Evolutionary conservation across 179 eudicot species (phyloP), one percentile per base, ranked within the genome.

Genomic region (Amaranthus tricolor): DNA sequence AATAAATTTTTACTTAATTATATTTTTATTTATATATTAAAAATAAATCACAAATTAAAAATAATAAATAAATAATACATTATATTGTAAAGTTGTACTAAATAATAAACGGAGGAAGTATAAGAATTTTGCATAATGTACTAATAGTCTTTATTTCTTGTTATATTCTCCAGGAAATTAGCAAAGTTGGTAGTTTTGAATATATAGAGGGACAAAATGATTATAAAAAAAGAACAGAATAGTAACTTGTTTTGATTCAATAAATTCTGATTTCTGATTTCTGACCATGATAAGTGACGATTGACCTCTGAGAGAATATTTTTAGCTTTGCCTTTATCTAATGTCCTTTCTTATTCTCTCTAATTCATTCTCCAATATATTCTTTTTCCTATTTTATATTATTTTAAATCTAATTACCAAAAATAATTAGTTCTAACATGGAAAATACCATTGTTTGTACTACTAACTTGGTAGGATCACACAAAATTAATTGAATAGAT

Each of bases 291-390:
- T 69, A 24, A 48, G 59, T 57, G 59, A 59, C 73, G 73, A 49
- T 50, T 68, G 79, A 68, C 64, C 73, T 68, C 73, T 78, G 70
- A 73, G 73, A 55, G 78, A 74, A 74, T 79, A 79, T 56, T 50
- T 20, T 12, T 67, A 47, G 69, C 62, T 73, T 72, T 59, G 45
- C 24, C 77, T 50, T 69, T 74, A 56, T 68, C 20, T 5, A 20
- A 19, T 31, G 66, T 73, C 68, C 77, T 60, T 73, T 44, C 62
- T 51, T 61, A 62, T 62, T 16, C 24, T 19, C 43, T 71, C 64
- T 45, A 52, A 62, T 70, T 56, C 71, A 77, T 49, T 54, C 70
- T 71, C 70, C 71, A 70, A 76, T 51, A 68, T 65, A 71, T 59
- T 74, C 21, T 31, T 12, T 62, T 68, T 70, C 68, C 21, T 31